Base-by-base conservation (phyloP, 345 rosid genomes). In the Brassica cretica region DNA sequence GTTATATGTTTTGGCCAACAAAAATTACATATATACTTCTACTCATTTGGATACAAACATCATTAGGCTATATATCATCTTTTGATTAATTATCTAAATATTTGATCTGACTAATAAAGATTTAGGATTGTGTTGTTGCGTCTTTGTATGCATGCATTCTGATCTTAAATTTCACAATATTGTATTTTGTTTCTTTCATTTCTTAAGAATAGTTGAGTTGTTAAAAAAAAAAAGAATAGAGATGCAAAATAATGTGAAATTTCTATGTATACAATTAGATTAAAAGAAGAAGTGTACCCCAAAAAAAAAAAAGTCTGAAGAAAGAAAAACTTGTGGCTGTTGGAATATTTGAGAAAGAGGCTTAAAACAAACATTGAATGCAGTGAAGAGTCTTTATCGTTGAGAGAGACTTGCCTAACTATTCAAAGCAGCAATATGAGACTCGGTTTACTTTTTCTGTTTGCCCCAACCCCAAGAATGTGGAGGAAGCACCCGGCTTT, bases 361-460 rank as follows among this genome's bases (percentile, higher is more conserved):
- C 56, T 49, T 49, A 5, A 55, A 53, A 33, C 35, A 37, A 27
- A 15, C 51, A 21, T 62, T 49, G 6, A 62, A 70, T 63, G 70
- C 19, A 76, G 56, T 33, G 64, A 62, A 70, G 63, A 49, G 51
- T 70, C 71, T 3, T 70, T 51, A 63, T 64, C 66, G 24, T 64
- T 69, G 44, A 70, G 55, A 70, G 55, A 35, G 66, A 64, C 27
- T 64, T 70, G 60, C 70, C 76, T 64, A 70, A 77, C 60, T 53
- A 70, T 70, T 70, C 80, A 71, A 70, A 64, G 80, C 71, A 70
- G 75, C 76, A 70, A 70, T 53, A 70, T 70, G 37, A 70, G 66
- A 77, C 71, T 70, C 25, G 8, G 71, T 64, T 77, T 75, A 11
- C 61, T 68, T 59, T 68, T 41, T 24, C 18, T 12, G 62, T 19